Evolutionary conservation across 306 rosid species (phyloP).

Genomic region (Datisca glomerata): DNA sequence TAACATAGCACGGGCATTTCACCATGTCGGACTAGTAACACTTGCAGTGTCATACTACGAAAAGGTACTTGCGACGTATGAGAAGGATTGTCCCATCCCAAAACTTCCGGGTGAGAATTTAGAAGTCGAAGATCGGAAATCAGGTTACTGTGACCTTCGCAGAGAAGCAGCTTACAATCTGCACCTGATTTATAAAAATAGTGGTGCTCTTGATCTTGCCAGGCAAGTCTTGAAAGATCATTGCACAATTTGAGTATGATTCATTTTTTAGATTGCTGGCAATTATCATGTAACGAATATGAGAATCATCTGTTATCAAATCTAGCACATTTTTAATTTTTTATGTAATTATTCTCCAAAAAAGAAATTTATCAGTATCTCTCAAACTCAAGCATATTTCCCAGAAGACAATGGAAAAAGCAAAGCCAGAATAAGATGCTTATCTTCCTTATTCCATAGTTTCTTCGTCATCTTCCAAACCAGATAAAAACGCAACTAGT

Average conservation of each 20-base stretch:
- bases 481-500: too few relatives aligned
- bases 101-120: slow-evolving; percentile 51
- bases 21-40: slow-evolving; percentile 72
- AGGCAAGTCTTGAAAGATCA: slow-evolving; percentile 69
- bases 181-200: slow-evolving; percentile 69
- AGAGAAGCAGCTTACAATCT: slow-evolving; percentile 86
- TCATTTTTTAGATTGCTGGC: too few relatives aligned
- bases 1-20: slow-evolving; percentile 76
- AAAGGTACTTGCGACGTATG: slow-evolving; percentile 47
- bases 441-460: too few relatives aligned
- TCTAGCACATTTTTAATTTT: too few relatives aligned
- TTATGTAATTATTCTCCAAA: too few relatives aligned
- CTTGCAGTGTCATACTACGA: slow-evolving; percentile 58
- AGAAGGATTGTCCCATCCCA: slow-evolving; percentile 58
- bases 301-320: too few relatives aligned
- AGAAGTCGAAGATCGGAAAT: slow-evolving; percentile 22
- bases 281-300: too few relatives aligned
- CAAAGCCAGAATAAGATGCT: too few relatives aligned
- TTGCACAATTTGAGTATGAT: slow-evolving; percentile 39
- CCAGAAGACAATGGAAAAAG: too few relatives aligned
- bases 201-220: slow-evolving; percentile 88
- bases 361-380: too few relatives aligned
- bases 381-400: too few relatives aligned
- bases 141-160: slow-evolving; percentile 64
- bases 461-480: too few relatives aligned